Conservation (phyloP, 805 yeast genomes). For the Vanderwaltozyma verrucispora region DNA sequence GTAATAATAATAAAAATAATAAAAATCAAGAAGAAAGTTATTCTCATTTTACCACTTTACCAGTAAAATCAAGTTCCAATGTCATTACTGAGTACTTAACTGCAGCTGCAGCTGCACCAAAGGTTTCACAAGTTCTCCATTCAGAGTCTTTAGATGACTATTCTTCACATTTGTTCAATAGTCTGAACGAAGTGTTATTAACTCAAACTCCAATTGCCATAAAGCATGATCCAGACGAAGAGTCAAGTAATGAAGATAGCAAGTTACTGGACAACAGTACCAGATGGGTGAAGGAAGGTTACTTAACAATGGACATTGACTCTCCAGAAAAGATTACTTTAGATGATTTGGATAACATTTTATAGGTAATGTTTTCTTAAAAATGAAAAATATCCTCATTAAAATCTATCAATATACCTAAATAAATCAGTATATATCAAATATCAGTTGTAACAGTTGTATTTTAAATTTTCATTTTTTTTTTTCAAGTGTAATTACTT, state of each 20-base stretch:
- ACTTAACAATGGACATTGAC: conserved; percentile 64
- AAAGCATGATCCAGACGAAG: not conserved
- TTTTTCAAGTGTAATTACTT: no score
- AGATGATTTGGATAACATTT: conserved; percentile 46
- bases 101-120: conserved; percentile 77
- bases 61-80: no score
- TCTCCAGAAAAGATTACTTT: conserved; percentile 68
- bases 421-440: no score
- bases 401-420: no score
- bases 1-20: no score
- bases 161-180: conserved; percentile 67
- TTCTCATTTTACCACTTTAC: conserved; percentile 7
- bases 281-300: conserved; percentile 48
- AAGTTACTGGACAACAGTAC: not conserved
- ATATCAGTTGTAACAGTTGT: no score
- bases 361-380: not conserved
- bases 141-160: conserved; percentile 32
- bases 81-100: conserved; percentile 34
- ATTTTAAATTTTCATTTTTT: no score
- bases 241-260: not conserved
- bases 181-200: conserved; percentile 35
- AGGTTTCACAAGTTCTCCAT: conserved; percentile 43
- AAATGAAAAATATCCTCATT: no score
- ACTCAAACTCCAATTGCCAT: conserved; percentile 18
- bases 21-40: no score